Conservation (phyloP, 805 yeast species). For the Wickerhamomyces chaumierensis region DNA sequence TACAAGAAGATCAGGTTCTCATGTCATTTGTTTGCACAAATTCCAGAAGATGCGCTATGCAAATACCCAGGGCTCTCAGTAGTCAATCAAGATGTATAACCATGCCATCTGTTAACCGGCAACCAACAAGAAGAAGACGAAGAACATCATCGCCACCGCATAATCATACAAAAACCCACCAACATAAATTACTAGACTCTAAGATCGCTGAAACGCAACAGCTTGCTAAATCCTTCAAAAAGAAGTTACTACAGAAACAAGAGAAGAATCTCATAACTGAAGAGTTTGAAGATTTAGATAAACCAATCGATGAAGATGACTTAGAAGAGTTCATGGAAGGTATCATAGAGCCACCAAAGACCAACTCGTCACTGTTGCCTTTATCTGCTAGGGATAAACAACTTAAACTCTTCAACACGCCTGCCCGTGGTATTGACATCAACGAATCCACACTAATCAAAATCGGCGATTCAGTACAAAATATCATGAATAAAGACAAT, state of each 20-base stretch:
- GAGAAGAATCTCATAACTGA: constrained; percentile 6
- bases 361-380: background rate
- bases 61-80: background rate
- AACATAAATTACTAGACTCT: constrained; percentile 5
- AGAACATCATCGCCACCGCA: background rate
- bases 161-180: background rate
- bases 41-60: background rate
- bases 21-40: background rate
- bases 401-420: constrained; percentile 12
- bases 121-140: background rate
- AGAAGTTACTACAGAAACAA: constrained; percentile 6
- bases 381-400: background rate
- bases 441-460: constrained; percentile 25
- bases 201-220: constrained; percentile 12
- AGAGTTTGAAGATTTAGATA: constrained; percentile 8
- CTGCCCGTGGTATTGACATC: constrained; percentile 17
- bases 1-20: no score
- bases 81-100: background rate
- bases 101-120: background rate
- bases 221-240: constrained; percentile 8
- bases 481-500: constrained; percentile 26
- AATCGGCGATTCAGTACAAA: constrained; percentile 30
- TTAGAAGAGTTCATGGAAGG: constrained; percentile 10
- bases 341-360: background rate
- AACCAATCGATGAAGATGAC: constrained; percentile 8